phyloP scores from a whole-genome alignment of 2,329 filamentous ascomycete genomes.

The Pseudonectria foliicola region DNA sequence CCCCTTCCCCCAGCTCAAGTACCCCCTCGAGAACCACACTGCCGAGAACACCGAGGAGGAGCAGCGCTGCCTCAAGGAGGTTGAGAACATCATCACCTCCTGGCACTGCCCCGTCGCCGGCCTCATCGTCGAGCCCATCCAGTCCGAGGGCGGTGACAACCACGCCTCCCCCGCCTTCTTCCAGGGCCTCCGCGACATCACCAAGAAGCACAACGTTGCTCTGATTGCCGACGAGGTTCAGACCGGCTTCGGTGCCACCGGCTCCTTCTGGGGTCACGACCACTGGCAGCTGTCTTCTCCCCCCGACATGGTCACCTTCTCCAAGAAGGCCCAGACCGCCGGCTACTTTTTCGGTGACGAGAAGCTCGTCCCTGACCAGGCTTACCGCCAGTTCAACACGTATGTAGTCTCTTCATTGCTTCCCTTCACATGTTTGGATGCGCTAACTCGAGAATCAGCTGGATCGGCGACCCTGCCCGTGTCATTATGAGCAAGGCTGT shows the following conservation, averaged over 20 bases:
- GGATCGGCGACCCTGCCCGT: conserved; percentile 77
- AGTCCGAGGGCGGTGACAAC: conserved; percentile 80
- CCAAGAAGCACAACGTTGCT: conserved; percentile 60
- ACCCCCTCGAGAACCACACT: conserved; percentile 63
- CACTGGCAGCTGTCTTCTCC: conserved; percentile 68
- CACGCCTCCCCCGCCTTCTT: conserved; percentile 76
- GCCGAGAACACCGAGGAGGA: conserved; percentile 67
- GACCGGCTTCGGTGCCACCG: conserved; percentile 74
- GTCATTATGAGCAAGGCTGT: conserved; percentile 73
- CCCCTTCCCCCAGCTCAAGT: conserved; percentile 70
- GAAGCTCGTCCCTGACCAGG: conserved; percentile 69
- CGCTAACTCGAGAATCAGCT: conserved; percentile 26
- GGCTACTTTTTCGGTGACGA: conserved; percentile 76
- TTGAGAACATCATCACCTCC: conserved; percentile 62
- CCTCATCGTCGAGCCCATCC: conserved; percentile 71
- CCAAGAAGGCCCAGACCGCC: conserved; percentile 79
- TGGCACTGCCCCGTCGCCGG: conserved; percentile 64
- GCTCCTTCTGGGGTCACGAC: conserved; percentile 82
- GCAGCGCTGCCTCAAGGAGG: conserved; percentile 63
- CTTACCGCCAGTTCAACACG: conserved; percentile 81
- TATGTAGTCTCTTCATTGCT: conserved; percentile 5
- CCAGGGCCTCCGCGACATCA: conserved; percentile 65
- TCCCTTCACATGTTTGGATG: not conserved
- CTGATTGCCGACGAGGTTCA: conserved; percentile 82
- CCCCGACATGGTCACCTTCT: conserved; percentile 84